Conservation (phyloP, 495 filamentous ascomycete genomes). For the Parachaetomium inaequale region DNA sequence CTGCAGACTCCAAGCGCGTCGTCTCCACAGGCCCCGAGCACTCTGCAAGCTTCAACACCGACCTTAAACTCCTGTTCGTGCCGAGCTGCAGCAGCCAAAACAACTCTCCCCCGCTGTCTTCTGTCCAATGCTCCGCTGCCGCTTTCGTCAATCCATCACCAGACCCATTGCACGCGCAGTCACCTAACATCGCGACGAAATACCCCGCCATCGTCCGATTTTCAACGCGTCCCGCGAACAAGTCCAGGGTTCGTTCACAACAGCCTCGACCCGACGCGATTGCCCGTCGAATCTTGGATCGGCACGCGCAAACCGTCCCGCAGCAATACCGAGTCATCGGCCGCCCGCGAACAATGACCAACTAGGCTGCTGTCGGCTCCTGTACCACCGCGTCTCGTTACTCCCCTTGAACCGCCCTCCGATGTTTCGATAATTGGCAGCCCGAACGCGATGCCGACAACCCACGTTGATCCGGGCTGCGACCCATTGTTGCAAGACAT, state of each 20-base stretch:
- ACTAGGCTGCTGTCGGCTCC: neutral
- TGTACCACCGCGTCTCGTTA: neutral
- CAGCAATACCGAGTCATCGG: neutral
- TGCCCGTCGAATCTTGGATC: neutral
- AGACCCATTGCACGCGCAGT: neutral
- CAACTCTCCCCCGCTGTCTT: neutral
- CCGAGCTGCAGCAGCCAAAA: neutral
- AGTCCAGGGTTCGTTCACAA: neutral
- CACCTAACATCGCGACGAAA: neutral
- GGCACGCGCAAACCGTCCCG: neutral
- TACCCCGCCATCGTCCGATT: slow-evolving; percentile 18
- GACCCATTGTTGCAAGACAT: slow-evolving; percentile 55
- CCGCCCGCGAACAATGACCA: neutral
- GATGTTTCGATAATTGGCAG: slow-evolving; percentile 2
- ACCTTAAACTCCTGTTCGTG: neutral
- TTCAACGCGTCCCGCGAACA: slow-evolving; percentile 14
- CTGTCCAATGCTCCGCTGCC: neutral
- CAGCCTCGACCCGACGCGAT: neutral
- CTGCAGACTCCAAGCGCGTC: slow-evolving; percentile 2
- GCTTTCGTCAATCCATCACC: neutral
- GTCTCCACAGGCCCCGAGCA: slow-evolving; percentile 1
- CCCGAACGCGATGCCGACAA: slow-evolving; percentile 49
- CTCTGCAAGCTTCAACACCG: neutral
- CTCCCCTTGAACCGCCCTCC: neutral
- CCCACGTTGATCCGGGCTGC: slow-evolving; percentile 48